phyloP scores from a whole-genome alignment of 306 rosid genomes.

The Datisca glomerata region DNA sequence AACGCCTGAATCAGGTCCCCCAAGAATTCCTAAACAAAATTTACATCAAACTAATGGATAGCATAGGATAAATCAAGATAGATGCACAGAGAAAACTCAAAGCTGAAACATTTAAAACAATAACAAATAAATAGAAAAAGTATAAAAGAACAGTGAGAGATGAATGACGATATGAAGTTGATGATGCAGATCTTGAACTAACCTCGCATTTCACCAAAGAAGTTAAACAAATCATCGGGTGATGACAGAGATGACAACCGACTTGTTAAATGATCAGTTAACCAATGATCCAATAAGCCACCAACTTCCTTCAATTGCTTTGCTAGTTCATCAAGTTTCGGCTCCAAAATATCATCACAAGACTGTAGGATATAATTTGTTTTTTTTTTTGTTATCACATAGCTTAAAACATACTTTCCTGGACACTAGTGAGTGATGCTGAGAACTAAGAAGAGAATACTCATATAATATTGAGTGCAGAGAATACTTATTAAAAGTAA shows the following conservation, averaged over 20 bases:
- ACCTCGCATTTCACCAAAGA: constrained; percentile 79
- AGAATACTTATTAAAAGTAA: no score
- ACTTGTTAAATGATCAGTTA: constrained; percentile 49
- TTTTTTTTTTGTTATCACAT: no score
- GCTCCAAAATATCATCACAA: constrained; percentile 76
- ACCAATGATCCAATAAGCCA: constrained; percentile 39
- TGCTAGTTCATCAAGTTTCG: constrained; percentile 68
- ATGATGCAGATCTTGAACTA: constrained; percentile 11
- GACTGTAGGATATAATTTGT: constrained; percentile 33
- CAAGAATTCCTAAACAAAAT: constrained; percentile 57
- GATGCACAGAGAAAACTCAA: neutral
- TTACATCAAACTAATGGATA: neutral
- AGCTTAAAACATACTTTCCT: no score
- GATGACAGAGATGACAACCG: constrained; percentile 56
- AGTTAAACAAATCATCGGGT: constrained; percentile 85
- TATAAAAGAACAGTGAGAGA: neutral
- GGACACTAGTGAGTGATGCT: no score
- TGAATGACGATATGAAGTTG: neutral
- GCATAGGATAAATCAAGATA: neutral
- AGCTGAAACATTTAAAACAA: no score
- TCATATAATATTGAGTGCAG: no score
- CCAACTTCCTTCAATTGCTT: constrained; percentile 56
- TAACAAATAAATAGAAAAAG: neutral
- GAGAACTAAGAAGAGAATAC: no score
- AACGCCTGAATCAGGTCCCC: constrained; percentile 53